phyloP scores from a whole-genome alignment of 129 eudicot species.

The Centella asiatica region DNA sequence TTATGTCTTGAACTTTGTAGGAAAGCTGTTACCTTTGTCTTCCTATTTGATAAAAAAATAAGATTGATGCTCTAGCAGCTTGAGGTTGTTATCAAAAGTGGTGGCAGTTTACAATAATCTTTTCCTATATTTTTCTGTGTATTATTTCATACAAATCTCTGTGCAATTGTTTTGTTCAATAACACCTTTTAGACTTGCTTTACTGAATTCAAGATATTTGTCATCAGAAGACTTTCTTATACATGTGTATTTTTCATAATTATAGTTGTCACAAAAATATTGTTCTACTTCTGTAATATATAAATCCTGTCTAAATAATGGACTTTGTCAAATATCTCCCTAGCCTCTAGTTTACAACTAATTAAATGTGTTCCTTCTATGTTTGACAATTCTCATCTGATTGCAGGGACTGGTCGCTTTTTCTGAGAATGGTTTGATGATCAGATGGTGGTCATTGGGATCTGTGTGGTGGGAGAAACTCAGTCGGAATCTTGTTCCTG shows the following conservation, averaged over 20 bases:
- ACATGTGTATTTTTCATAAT: not conserved
- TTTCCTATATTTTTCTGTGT: not conserved
- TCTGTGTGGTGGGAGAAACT: constrained; percentile 98
- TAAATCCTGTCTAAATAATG: too few relatives aligned
- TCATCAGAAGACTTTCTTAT: not conserved
- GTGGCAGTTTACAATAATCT: not conserved
- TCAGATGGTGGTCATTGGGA: constrained; percentile 98
- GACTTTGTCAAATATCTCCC: too few relatives aligned
- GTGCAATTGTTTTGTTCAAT: too few relatives aligned
- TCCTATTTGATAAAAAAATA: not conserved
- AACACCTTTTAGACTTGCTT: not conserved
- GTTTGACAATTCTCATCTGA: not conserved
- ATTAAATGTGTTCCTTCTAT: not conserved
- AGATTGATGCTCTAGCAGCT: not conserved
- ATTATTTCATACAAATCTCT: too few relatives aligned
- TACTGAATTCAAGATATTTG: not conserved
- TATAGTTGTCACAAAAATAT: not conserved
- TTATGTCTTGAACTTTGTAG: too few relatives aligned
- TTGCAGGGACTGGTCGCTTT: constrained; percentile 91
- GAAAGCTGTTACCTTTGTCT: not conserved
- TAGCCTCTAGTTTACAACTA: not conserved
- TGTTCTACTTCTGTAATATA: too few relatives aligned
- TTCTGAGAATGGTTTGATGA: constrained; percentile 85
- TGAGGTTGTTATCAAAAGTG: not conserved
- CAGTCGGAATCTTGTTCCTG: constrained; percentile 79